Conservation (phyloP, 805 yeast genomes). For the Saccharomyces mikatae region DNA sequence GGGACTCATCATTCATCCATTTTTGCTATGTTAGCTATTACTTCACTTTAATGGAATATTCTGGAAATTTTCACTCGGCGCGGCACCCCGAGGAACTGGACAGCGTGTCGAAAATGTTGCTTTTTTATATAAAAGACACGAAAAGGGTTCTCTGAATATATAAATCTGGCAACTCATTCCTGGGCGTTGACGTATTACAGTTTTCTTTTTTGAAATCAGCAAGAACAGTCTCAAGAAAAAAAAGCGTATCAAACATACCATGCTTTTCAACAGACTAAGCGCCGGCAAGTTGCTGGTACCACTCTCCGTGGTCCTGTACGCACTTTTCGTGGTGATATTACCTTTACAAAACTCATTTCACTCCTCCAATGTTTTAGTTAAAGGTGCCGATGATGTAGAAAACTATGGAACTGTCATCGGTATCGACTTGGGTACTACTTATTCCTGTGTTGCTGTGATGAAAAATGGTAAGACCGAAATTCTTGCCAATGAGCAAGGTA, state of each 20-base stretch:
- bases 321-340: constrained; percentile 24
- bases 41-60: background rate
- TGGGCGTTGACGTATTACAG: background rate
- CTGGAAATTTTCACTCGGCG: constrained; percentile 3
- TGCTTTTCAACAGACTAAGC: constrained; percentile 10
- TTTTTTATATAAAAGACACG: background rate
- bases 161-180: background rate
- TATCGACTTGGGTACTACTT: constrained; percentile 95
- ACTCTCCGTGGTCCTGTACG: constrained; percentile 33
- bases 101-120: background rate
- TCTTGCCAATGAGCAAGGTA: constrained; percentile 93
- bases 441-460: constrained; percentile 92
- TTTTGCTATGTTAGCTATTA: background rate
- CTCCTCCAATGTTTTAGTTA: constrained; percentile 27
- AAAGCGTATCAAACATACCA: background rate
- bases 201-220: background rate
- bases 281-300: constrained; percentile 38
- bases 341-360: constrained; percentile 24
- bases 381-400: constrained; percentile 35
- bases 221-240: background rate
- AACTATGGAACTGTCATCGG: constrained; percentile 69
- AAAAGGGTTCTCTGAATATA: background rate
- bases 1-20: background rate
- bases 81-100: background rate
- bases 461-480: constrained; percentile 83